A percentile compares a stretch with the other conserved stretches of the same genome.
Conservation (phyloP, 371 early-diverging fungal species). For the Phascolomyces articulosus region DNA sequence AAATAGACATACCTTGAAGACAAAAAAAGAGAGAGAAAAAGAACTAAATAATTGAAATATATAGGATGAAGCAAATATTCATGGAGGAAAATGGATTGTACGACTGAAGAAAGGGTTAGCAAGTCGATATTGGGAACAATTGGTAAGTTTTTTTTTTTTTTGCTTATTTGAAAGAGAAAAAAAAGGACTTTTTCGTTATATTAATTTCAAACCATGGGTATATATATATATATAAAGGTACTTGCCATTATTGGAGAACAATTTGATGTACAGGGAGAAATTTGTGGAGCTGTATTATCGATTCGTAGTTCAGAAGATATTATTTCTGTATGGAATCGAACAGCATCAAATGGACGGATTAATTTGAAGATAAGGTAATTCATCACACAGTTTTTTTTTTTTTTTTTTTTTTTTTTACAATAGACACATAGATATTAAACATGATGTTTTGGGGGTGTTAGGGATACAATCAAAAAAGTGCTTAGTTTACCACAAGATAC, state of each 20-base stretch:
- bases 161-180: too few species aligned
- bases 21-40: too few species aligned
- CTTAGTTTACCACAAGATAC: conserved; percentile 85
- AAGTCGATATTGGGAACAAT: conserved; percentile 92
- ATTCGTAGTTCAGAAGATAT: conserved; percentile 95
- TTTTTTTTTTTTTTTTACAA: too few species aligned
- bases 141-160: conserved; percentile 52
- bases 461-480: conserved; percentile 87
- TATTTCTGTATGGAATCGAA: conserved; percentile 93
- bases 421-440: not conserved
- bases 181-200: too few species aligned
- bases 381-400: too few species aligned
- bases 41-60: not conserved
- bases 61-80: conserved; percentile 83
- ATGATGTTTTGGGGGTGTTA: conserved; percentile 12
- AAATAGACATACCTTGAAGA: too few species aligned
- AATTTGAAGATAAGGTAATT: conserved; percentile 79
- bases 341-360: conserved; percentile 80
- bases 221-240: too few species aligned
- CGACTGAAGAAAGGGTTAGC: conserved; percentile 94
- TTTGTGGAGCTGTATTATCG: conserved; percentile 95
- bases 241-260: conserved; percentile 93
- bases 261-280: conserved; percentile 87
- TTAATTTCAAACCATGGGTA: too few species aligned
- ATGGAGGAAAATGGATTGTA: conserved; percentile 98